Evolutionary conservation across 306 rosid species (phyloP).

Genomic region (Cyamopsis tetragonoloba): DNA sequence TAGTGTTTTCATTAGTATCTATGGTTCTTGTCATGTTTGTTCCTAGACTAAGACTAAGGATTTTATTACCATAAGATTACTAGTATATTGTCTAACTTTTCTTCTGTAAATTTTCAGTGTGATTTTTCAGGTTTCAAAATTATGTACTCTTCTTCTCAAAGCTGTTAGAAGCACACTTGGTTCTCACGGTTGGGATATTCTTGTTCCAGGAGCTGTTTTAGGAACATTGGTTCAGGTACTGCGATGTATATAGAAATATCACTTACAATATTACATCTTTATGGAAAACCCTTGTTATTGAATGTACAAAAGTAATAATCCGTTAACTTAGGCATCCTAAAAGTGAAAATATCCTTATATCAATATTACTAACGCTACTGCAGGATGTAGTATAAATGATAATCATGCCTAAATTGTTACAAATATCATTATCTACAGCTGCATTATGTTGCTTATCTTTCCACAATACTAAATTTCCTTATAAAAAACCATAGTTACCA

Average conservation of each 20-base stretch:
- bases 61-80: conserved; percentile 7
- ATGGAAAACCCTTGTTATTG: conserved; percentile 8
- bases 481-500: neutral
- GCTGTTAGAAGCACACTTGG: conserved; percentile 78
- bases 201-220: conserved; percentile 76
- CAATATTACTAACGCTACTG: neutral
- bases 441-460: neutral
- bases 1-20: conserved; percentile 5
- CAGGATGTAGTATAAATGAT: neutral
- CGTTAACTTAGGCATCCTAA: neutral
- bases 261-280: neutral
- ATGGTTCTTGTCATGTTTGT: conserved; percentile 18
- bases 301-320: neutral
- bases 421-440: neutral
- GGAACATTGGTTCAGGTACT: conserved; percentile 90
- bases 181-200: conserved; percentile 98
- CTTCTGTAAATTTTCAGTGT: conserved; percentile 49
- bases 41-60: neutral
- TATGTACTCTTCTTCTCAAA: conserved; percentile 79
- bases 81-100: conserved; percentile 27
- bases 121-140: conserved; percentile 95
- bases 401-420: neutral
- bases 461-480: neutral
- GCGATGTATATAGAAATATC: conserved; percentile 18
- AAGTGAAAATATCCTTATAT: neutral